Evolutionary conservation across 2,329 filamentous ascomycete species (phyloP).

Genomic region (Lachnellula suecica): DNA sequence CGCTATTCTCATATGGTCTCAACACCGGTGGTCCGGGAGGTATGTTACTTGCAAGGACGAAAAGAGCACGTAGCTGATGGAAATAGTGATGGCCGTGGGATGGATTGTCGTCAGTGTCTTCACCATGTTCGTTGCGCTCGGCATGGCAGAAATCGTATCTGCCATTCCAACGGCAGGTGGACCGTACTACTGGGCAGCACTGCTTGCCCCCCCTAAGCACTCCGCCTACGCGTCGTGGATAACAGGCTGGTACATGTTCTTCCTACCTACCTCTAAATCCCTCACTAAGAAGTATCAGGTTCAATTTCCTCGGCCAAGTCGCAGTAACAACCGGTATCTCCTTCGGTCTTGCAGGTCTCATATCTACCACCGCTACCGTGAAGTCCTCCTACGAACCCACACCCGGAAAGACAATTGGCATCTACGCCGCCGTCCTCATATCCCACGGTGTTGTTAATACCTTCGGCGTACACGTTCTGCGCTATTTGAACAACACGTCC

Average conservation of each 20-base stretch:
- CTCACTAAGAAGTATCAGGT: slow-evolving; percentile 28
- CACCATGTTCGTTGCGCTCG: slow-evolving; percentile 51
- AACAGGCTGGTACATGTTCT: slow-evolving; percentile 39
- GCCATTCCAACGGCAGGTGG: slow-evolving; percentile 58
- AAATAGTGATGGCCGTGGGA: slow-evolving; percentile 50
- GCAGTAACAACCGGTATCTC: slow-evolving; percentile 49
- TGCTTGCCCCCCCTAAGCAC: slow-evolving; percentile 49
- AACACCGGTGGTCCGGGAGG: slow-evolving; percentile 54
- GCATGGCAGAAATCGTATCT: slow-evolving; percentile 60
- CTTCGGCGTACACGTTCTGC: slow-evolving; percentile 54
- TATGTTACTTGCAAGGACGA: slow-evolving; percentile 35
- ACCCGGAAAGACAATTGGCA: slow-evolving; percentile 52
- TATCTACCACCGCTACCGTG: slow-evolving; percentile 44
- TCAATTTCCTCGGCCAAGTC: slow-evolving; percentile 48
- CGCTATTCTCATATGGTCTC: slow-evolving; percentile 56
- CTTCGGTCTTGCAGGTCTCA: slow-evolving; percentile 45
- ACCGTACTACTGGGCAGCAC: slow-evolving; percentile 60
- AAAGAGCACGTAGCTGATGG: slow-evolving; percentile 10
- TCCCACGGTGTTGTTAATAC: slow-evolving; percentile 56
- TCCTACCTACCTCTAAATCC: not conserved
- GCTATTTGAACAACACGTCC: slow-evolving; percentile 55
- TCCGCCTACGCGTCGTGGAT: slow-evolving; percentile 47
- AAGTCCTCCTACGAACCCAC: slow-evolving; percentile 43
- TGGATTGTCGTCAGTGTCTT: slow-evolving; percentile 57
- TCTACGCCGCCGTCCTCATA: slow-evolving; percentile 55